Percentiles rank a stretch among this genome's conserved stretches.
These are phyloP conservation scores for Xerocomus nothofagi DNA, from an alignment of 1,284 basidiomycete genomes.

Conservation along the genomic window DNA sequence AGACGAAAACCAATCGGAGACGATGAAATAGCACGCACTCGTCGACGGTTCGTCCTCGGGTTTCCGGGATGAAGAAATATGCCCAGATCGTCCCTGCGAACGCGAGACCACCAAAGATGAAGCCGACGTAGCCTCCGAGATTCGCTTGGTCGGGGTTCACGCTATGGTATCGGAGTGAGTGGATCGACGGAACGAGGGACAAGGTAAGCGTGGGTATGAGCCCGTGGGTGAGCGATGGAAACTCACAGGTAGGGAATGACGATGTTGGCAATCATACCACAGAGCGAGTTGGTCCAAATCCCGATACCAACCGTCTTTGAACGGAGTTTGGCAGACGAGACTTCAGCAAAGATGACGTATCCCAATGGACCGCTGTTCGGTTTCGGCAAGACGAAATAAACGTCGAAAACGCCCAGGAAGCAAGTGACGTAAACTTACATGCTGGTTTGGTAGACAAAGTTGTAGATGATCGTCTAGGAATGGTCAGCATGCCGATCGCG, in stretches of 20 bases:
- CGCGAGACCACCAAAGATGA: constrained; percentile 30
- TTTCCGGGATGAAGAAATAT: constrained; percentile 32
- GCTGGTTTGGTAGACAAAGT: constrained; percentile 26
- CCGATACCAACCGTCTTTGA: constrained; percentile 35
- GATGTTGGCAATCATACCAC: constrained; percentile 24
- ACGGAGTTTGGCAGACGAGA: constrained; percentile 34
- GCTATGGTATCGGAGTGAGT: constrained; percentile 4
- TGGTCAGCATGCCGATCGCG: neutral
- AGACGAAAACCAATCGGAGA: neutral
- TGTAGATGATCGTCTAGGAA: constrained; percentile 30
- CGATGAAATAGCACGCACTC: constrained; percentile 22
- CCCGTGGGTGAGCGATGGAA: no score
- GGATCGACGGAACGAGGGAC: no score
- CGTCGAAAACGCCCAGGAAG: neutral
- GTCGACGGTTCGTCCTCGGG: constrained; percentile 32
- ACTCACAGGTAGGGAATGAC: constrained; percentile 32
- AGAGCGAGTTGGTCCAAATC: constrained; percentile 26
- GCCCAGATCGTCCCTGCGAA: constrained; percentile 24
- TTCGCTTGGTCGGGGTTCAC: constrained; percentile 31
- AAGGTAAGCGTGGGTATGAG: neutral
- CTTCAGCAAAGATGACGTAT: constrained; percentile 31
- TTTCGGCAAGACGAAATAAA: neutral
- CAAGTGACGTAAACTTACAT: constrained; percentile 16
- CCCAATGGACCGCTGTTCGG: constrained; percentile 27
- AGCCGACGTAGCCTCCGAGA: constrained; percentile 33